Evolutionary conservation across 192 early-diverging fungal species (phyloP).

Genomic region (Coemansia sp.): DNA sequence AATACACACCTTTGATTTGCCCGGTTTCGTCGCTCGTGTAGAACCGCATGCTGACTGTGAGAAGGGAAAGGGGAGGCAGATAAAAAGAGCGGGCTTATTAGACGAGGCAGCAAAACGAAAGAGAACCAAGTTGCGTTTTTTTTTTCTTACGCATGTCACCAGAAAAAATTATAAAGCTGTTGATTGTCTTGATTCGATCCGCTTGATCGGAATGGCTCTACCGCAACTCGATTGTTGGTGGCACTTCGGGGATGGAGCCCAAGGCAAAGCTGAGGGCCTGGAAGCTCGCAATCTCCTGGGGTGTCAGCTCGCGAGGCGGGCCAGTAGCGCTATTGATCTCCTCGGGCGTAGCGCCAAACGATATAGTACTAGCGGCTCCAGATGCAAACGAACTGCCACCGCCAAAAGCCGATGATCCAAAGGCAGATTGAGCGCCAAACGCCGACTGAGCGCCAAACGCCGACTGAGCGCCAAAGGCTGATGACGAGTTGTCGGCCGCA

Average conservation of each 20-base stretch:
- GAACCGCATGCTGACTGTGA: constrained; percentile 32
- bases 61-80: neutral
- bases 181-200: constrained; percentile 12
- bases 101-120: neutral
- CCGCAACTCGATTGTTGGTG: constrained; percentile 27
- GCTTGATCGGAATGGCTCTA: neutral
- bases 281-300: constrained; percentile 26
- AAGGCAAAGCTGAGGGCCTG: constrained; percentile 18
- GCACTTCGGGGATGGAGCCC: constrained; percentile 33
- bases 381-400: constrained; percentile 9
- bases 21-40: constrained; percentile 56
- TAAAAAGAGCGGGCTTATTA: neutral
- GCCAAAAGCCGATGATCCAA: constrained; percentile 1
- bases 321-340: constrained; percentile 11
- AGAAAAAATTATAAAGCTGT: constrained; percentile 13
- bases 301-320: constrained; percentile 18
- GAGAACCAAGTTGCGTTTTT: neutral
- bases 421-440: constrained; percentile 2
- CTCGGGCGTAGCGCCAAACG: constrained; percentile 14
- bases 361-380: neutral
- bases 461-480: constrained; percentile 8
- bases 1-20: constrained; percentile 34
- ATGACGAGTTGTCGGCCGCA: neutral
- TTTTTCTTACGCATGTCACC: neutral
- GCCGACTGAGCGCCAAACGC: constrained; percentile 9